Evolutionary conservation across 176 grass and related monocot species (phyloP).

Genomic region (Oryza punctata): DNA sequence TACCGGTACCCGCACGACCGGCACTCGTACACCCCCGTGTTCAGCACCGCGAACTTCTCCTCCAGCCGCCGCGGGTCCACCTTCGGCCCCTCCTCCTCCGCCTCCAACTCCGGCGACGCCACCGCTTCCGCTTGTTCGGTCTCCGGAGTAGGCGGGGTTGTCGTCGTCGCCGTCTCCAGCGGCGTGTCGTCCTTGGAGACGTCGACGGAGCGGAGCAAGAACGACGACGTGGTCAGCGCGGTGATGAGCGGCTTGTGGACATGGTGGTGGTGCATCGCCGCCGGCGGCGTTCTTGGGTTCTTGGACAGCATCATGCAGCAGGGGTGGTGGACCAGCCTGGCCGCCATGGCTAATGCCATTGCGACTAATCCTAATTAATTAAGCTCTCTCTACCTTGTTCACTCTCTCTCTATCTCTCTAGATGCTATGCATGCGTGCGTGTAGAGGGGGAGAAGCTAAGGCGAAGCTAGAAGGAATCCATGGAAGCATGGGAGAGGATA

Average conservation of each 20-base stretch:
- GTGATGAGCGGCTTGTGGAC: neutral
- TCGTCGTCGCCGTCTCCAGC: conserved; percentile 18
- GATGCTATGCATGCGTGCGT: neutral
- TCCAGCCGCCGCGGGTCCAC: conserved; percentile 69
- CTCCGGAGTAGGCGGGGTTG: neutral
- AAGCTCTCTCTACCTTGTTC: neutral
- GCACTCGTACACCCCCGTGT: conserved; percentile 90
- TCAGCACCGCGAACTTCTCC: conserved; percentile 92
- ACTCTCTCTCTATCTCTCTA: no score
- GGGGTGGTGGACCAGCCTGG: conserved; percentile 34
- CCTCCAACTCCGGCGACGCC: neutral
- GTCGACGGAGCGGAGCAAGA: conserved; percentile 62
- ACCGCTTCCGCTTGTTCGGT: conserved; percentile 1
- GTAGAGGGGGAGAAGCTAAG: conserved; percentile 10
- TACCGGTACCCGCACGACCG: conserved; percentile 85
- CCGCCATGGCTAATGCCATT: conserved; percentile 57
- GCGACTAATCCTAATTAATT: neutral
- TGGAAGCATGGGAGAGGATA: conserved; percentile 39
- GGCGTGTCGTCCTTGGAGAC: conserved; percentile 85
- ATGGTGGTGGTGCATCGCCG: conserved; percentile 23
- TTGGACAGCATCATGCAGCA: conserved; percentile 38
- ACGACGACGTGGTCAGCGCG: neutral
- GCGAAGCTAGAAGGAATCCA: conserved; percentile 39
- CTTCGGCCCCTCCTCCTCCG: conserved; percentile 19
- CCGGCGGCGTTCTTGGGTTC: conserved; percentile 9